phyloP scores from a whole-genome alignment of 2,329 filamentous ascomycete genomes.

The Pseudopyricularia cyperi region DNA sequence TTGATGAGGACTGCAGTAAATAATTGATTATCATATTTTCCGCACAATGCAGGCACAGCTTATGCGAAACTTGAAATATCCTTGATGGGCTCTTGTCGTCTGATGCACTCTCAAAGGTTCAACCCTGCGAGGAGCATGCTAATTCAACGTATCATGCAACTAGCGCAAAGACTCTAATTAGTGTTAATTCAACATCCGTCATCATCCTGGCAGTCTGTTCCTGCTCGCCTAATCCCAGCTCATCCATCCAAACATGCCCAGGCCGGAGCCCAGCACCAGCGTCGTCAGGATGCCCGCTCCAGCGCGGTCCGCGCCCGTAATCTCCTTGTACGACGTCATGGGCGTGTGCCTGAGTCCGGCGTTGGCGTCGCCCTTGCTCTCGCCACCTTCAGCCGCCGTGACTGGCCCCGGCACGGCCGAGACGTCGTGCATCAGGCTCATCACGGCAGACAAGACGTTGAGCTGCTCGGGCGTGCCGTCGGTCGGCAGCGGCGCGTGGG shows the following conservation, averaged over 20 bases:
- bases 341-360: conserved; percentile 11
- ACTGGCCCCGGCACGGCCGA: conserved; percentile 12
- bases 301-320: conserved; percentile 20
- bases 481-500: conserved; percentile 19
- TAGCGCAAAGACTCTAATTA: too few relatives aligned
- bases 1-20: too few relatives aligned
- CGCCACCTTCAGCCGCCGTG: conserved; percentile 30
- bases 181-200: too few relatives aligned
- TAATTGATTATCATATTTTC: too few relatives aligned
- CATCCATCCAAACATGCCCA: conserved; percentile 19
- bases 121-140: too few relatives aligned
- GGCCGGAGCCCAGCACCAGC: conserved; percentile 16
- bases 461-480: conserved; percentile 38
- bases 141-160: too few relatives aligned
- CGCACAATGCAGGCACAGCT: too few relatives aligned
- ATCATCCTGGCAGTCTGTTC: not conserved
- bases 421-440: conserved; percentile 25
- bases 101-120: too few relatives aligned
- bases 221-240: conserved; percentile 7
- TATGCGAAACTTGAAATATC: too few relatives aligned
- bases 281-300: conserved; percentile 28
- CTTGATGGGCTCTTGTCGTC: too few relatives aligned
- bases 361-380: conserved; percentile 16
- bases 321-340: not conserved
- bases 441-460: conserved; percentile 34